Conservation (phyloP, 2,329 filamentous ascomycete genomes). For the Penicillium glabrum region DNA sequence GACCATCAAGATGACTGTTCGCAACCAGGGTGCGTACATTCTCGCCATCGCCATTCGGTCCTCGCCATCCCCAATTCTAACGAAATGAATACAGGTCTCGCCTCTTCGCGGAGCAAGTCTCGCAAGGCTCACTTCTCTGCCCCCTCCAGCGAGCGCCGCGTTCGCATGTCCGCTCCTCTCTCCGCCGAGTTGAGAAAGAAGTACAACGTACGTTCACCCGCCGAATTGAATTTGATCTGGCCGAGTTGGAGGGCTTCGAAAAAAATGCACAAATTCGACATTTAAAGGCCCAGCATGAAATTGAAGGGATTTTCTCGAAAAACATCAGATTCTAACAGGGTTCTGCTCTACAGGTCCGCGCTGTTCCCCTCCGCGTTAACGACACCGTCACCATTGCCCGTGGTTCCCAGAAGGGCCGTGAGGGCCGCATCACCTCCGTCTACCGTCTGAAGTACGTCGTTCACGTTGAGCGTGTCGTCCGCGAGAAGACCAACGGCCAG, state of each 20-base stretch:
- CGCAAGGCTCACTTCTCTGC: slow-evolving; percentile 98
- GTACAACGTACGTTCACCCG: slow-evolving; percentile 76
- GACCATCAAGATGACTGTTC: slow-evolving; percentile 28
- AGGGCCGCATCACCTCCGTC: slow-evolving; percentile 97
- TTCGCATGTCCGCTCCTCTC: slow-evolving; percentile 95
- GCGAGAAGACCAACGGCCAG: slow-evolving; percentile 97
- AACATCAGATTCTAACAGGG: slow-evolving; percentile 12
- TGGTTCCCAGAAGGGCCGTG: slow-evolving; percentile 65
- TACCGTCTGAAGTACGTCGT: slow-evolving; percentile 98
- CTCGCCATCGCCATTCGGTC: slow-evolving; percentile 3
- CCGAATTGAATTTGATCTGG: slow-evolving; percentile 3
- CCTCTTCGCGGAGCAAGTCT: slow-evolving; percentile 54
- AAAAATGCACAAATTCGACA: neutral
- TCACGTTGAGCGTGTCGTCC: slow-evolving; percentile 93
- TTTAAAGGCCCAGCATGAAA: neutral
- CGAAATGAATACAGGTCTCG: slow-evolving; percentile 12
- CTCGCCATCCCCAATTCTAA: slow-evolving; percentile 3
- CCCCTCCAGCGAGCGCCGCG: slow-evolving; percentile 88
- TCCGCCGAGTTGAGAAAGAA: slow-evolving; percentile 98
- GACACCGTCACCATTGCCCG: slow-evolving; percentile 92
- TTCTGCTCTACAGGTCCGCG: slow-evolving; percentile 67
- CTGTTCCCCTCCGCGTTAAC: slow-evolving; percentile 96
- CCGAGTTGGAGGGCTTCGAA: slow-evolving; percentile 7
- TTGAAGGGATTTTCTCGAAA: neutral
- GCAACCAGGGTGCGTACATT: slow-evolving; percentile 21